phyloP scores from a whole-genome alignment of 495 filamentous ascomycete genomes.

The Aspergillus ellipticus region DNA sequence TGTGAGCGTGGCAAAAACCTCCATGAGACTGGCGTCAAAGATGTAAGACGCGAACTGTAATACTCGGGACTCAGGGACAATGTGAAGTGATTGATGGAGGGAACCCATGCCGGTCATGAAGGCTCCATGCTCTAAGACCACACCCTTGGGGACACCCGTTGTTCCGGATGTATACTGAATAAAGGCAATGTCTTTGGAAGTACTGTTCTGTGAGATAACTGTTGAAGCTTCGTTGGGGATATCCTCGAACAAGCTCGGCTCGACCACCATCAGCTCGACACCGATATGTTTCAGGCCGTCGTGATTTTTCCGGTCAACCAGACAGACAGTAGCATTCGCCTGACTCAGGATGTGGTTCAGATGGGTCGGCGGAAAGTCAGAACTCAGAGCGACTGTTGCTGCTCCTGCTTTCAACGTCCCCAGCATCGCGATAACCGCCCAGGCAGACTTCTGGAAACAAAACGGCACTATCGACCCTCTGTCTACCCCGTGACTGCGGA shows the following conservation, averaged over 20 bases:
- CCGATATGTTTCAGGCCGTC: background rate
- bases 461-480: conserved; percentile 25
- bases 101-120: conserved; percentile 10
- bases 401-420: background rate
- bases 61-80: conserved; percentile 16
- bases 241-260: background rate
- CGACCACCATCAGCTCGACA: background rate
- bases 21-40: conserved; percentile 43
- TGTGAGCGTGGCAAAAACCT: conserved; percentile 56
- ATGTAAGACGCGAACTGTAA: conserved; percentile 31
- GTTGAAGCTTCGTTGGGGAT: background rate
- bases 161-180: conserved; percentile 34
- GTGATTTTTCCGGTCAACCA: background rate
- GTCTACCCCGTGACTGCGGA: background rate
- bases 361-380: conserved; percentile 5
- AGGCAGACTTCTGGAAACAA: conserved; percentile 36
- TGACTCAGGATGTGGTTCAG: background rate
- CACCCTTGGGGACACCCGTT: conserved; percentile 39
- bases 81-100: conserved; percentile 16
- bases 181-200: conserved; percentile 17
- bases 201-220: conserved; percentile 11
- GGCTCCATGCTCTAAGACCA: conserved; percentile 24
- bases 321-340: background rate
- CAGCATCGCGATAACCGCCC: conserved; percentile 4
- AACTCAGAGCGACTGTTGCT: conserved; percentile 39